Evolutionary conservation across 441 rosid species (phyloP).

Genomic region (Gossypium trilobum): DNA sequence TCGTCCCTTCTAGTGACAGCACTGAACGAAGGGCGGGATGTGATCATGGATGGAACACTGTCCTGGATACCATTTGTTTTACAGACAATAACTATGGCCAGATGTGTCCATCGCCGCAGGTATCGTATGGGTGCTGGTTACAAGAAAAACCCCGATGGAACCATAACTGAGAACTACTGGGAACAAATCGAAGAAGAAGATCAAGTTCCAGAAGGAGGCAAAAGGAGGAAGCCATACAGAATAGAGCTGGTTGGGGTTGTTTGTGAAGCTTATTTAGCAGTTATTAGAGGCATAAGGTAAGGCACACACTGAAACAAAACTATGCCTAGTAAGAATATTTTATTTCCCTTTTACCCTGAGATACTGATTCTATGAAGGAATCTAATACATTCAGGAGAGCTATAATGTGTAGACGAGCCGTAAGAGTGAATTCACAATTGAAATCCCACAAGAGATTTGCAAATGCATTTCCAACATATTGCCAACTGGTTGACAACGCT

Average conservation of each 20-base stretch:
- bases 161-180: slow-evolving; percentile 77
- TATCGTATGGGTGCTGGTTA: slow-evolving; percentile 92
- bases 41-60: slow-evolving; percentile 93
- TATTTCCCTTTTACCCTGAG: neutral
- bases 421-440: slow-evolving; percentile 75
- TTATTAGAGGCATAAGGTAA: slow-evolving; percentile 81
- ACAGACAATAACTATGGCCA: slow-evolving; percentile 91
- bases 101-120: slow-evolving; percentile 83
- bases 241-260: slow-evolving; percentile 93
- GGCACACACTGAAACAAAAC: neutral
- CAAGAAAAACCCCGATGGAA: slow-evolving; percentile 51
- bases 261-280: slow-evolving; percentile 89
- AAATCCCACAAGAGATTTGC: slow-evolving; percentile 93
- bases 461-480: slow-evolving; percentile 69
- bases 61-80: slow-evolving; percentile 97
- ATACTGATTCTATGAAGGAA: slow-evolving; percentile 9
- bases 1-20: slow-evolving; percentile 93
- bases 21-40: slow-evolving; percentile 86
- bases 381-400: slow-evolving; percentile 60
- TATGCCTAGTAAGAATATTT: neutral
- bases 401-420: slow-evolving; percentile 84
- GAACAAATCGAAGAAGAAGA: slow-evolving; percentile 69
- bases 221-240: slow-evolving; percentile 73
- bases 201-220: slow-evolving; percentile 45
- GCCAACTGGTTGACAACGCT: slow-evolving; percentile 78